Evolutionary conservation across 1,284 basidiomycete species (phyloP).

Genomic region (Lignosus rhinocerotis): DNA sequence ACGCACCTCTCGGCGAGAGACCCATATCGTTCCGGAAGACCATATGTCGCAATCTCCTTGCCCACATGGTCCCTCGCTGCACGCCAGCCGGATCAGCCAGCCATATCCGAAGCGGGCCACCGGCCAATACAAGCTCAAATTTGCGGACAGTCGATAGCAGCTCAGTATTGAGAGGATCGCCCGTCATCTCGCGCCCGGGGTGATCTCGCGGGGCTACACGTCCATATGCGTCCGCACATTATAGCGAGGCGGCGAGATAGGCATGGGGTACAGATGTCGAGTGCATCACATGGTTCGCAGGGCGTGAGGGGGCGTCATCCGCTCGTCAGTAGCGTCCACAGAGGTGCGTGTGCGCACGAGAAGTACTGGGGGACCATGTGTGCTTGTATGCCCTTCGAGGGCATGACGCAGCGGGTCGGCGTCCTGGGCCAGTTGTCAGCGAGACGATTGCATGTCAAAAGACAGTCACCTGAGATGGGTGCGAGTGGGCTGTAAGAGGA

Average conservation of each 20-base stretch:
- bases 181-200: not conserved
- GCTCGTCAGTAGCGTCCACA: not conserved
- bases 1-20: too few relatives aligned
- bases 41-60: slow-evolving; percentile 13
- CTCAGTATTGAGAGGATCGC: not conserved
- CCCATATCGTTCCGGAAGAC: slow-evolving; percentile 1
- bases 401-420: not conserved
- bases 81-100: not conserved
- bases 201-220: not conserved
- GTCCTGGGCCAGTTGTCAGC: too few relatives aligned
- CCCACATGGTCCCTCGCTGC: slow-evolving; percentile 11
- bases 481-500: not conserved
- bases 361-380: slow-evolving; percentile 14
- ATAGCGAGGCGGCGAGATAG: too few relatives aligned
- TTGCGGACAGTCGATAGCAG: not conserved
- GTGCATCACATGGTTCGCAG: slow-evolving; percentile 6
- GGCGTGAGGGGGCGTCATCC: slow-evolving; percentile 2
- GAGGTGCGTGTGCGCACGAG: not conserved
- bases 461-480: not conserved
- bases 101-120: not conserved
- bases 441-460: not conserved
- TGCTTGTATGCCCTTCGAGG: not conserved
- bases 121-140: not conserved
- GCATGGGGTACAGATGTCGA: too few relatives aligned
- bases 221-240: too few relatives aligned